A percentile compares a stretch with the other conserved stretches of the same genome.
Conservation (phyloP, 257 asterid genomes). For the Thymus quinquecostatus region DNA sequence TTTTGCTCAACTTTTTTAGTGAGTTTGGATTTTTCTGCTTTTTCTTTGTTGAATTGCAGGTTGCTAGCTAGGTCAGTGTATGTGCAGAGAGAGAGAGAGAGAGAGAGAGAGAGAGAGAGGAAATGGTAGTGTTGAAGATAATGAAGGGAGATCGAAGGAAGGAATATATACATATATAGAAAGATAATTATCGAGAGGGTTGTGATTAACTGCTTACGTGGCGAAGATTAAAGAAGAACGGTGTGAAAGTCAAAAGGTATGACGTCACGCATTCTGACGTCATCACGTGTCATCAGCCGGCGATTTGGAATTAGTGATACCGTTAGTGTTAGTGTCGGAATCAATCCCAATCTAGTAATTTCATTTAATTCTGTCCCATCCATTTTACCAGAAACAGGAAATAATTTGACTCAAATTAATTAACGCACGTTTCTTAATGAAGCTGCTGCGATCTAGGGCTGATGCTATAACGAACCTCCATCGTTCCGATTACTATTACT, state of each 20-base stretch:
- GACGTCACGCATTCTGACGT: background rate
- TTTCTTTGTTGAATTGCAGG: background rate
- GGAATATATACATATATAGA: background rate
- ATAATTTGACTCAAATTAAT: no score
- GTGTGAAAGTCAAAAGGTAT: background rate
- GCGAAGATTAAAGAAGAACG: background rate
- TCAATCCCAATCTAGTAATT: background rate
- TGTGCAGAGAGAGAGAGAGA: no score
- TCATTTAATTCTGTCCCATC: background rate
- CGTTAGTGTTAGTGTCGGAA: background rate
- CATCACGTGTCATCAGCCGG: background rate
- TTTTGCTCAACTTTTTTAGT: background rate
- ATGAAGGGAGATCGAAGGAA: conserved; percentile 1
- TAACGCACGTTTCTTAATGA: conserved; percentile 6
- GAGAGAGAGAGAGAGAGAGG: background rate
- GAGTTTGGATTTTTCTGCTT: background rate
- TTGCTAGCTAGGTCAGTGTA: background rate
- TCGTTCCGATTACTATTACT: background rate
- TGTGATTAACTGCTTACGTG: conserved; percentile 3
- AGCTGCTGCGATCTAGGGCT: conserved; percentile 18
- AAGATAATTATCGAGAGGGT: background rate
- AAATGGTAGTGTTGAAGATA: background rate
- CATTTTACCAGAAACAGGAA: background rate
- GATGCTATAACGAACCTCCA: conserved; percentile 4
- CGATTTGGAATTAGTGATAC: background rate